Conservation (phyloP, 805 yeast genomes). For the Myxozyma mucilagina region DNA sequence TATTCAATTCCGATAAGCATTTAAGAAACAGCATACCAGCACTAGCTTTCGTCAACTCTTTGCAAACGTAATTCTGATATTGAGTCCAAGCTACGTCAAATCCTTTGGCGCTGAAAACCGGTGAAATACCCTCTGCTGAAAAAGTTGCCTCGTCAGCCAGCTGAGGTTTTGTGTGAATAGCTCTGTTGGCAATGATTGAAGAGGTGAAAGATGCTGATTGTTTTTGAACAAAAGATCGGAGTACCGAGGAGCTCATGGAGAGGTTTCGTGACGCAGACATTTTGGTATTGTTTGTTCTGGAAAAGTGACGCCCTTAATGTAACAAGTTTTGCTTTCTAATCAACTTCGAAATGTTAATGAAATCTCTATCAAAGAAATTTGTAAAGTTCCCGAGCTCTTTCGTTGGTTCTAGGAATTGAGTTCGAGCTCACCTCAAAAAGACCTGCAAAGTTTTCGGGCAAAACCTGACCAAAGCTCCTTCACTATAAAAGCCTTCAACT, state of each 20-base stretch:
- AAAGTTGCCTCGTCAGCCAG: constrained; percentile 48
- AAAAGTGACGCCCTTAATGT: background rate
- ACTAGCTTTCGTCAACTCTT: constrained; percentile 29
- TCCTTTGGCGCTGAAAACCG: constrained; percentile 64
- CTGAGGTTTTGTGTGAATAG: constrained; percentile 64
- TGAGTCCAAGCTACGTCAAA: constrained; percentile 77
- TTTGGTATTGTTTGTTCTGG: background rate
- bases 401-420: no score
- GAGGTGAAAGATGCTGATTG: background rate
- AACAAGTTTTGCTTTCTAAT: no score
- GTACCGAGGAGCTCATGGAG: background rate
- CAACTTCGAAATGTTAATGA: no score
- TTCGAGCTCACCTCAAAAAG: no score
- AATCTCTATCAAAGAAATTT: no score
- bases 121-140: constrained; percentile 55
- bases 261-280: background rate
- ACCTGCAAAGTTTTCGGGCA: no score
- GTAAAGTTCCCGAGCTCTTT: no score
- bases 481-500: no score
- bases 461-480: no score
- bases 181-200: background rate
- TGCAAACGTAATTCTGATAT: constrained; percentile 62
- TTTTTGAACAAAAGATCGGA: background rate
- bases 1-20: no score
- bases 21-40: constrained; percentile 37